Evolutionary conservation across 2,329 filamentous ascomycete species (phyloP).

Genomic region (Monosporascus sp.): DNA sequence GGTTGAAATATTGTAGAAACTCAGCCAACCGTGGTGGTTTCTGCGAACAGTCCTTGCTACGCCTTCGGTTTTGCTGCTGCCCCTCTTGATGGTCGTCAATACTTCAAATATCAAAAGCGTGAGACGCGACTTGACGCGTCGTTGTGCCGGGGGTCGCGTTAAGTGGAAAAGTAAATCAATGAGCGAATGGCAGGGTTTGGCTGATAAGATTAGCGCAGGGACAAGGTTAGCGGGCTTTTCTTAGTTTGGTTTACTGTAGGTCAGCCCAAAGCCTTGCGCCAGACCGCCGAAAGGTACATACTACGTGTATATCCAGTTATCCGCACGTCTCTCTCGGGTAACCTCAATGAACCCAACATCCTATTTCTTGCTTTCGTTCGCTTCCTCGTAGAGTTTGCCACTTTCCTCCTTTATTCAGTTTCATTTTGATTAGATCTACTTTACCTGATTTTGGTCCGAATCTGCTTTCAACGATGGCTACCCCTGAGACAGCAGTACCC

Average conservation of each 20-base stretch:
- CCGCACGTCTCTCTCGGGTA: no score
- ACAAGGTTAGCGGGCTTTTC: not conserved
- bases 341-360: no score
- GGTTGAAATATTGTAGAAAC: not conserved
- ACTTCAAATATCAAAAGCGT: not conserved
- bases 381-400: no score
- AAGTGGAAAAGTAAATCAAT: not conserved
- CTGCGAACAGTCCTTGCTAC: no score
- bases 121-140: not conserved
- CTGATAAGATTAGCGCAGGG: not conserved
- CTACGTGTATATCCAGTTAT: no score
- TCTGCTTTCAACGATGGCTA: constrained; percentile 5
- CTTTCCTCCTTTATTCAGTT: no score
- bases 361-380: no score
- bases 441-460: not conserved
- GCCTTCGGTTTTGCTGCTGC: not conserved
- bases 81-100: not conserved
- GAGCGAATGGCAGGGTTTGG: not conserved
- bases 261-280: not conserved
- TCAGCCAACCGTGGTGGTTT: no score
- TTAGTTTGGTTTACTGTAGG: not conserved
- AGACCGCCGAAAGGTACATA: not conserved
- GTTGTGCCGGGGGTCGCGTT: not conserved
- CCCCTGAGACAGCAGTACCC: constrained; percentile 5
- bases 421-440: no score